A percentile compares a stretch with the other conserved stretches of the same genome.
phyloP scores from a whole-genome alignment of 192 early-diverging fungal genomes.

The Gorgonomyces haynaldii region DNA sequence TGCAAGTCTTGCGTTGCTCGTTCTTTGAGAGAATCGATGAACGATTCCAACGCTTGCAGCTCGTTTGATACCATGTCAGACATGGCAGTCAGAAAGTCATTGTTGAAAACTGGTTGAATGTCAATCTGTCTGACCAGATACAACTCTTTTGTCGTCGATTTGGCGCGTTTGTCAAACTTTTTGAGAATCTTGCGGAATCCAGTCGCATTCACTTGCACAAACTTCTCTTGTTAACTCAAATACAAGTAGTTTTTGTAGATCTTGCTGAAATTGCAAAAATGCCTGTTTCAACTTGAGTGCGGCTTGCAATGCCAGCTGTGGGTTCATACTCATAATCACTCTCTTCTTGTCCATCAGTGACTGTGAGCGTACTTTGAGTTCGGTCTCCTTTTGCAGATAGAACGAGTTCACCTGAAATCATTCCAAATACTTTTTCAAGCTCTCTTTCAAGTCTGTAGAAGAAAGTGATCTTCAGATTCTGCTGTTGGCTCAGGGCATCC shows the following conservation, averaged over 20 bases:
- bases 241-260: constrained; percentile 91
- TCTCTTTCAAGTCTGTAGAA: constrained; percentile 98
- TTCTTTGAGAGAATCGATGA: too few species aligned
- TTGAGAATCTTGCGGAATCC: constrained; percentile 99
- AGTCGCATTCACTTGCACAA: constrained; percentile 89
- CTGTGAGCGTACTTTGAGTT: constrained; percentile 78
- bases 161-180: constrained; percentile 99
- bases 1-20: too few species aligned
- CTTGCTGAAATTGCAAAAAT: constrained; percentile 81
- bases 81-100: constrained; percentile 78
- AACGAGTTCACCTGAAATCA: constrained; percentile 75
- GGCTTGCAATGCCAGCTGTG: constrained; percentile 39
- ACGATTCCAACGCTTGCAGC: constrained; percentile 72
- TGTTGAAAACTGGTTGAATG: constrained; percentile 91
- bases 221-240: constrained; percentile 50
- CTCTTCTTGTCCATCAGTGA: constrained; percentile 43
- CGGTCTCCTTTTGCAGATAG: constrained; percentile 92
- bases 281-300: constrained; percentile 75
- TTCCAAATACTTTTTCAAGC: constrained; percentile 65
- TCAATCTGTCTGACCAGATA: constrained; percentile 96
- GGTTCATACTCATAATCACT: constrained; percentile 13
- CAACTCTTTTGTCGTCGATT: constrained; percentile 93
- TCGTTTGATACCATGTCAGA: constrained; percentile 68
- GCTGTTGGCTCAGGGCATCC: constrained; percentile 5
- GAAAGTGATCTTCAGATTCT: constrained; percentile 87